These are phyloP conservation scores for Penicillium sp. DNA, from an alignment of 2,329 filamentous ascomycete species.

Conservation along the genomic window DNA sequence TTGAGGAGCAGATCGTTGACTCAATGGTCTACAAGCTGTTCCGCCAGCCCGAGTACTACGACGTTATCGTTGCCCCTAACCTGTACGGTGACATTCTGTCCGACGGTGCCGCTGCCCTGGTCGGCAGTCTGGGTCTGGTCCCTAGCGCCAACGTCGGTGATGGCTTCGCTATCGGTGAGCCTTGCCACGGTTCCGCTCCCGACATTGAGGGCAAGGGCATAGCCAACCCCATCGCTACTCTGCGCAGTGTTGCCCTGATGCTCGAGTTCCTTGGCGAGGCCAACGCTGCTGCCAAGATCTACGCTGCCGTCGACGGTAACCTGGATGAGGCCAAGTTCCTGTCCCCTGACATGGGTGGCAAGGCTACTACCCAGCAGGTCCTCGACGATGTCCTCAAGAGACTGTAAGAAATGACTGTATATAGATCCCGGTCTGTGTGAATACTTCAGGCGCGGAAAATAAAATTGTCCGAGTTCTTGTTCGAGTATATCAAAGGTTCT, in stretches of 20 bases:
- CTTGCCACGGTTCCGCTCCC: constrained; percentile 92
- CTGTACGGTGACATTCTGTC: constrained; percentile 96
- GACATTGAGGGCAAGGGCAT: constrained; percentile 92
- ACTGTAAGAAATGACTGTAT: constrained; percentile 54
- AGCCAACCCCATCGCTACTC: constrained; percentile 93
- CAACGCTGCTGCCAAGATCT: constrained; percentile 82
- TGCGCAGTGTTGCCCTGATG: constrained; percentile 90
- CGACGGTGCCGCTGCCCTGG: constrained; percentile 89
- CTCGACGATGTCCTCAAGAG: constrained; percentile 81
- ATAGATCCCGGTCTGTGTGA: constrained; percentile 6
- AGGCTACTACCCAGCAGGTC: constrained; percentile 80
- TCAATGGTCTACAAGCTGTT: constrained; percentile 99
- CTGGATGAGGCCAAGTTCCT: constrained; percentile 78
- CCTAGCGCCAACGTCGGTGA: constrained; percentile 94
- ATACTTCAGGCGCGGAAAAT: not conserved
- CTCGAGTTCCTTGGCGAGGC: constrained; percentile 91
- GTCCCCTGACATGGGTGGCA: constrained; percentile 87
- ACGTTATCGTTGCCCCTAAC: constrained; percentile 96
- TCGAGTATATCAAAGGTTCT: not conserved
- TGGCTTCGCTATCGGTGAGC: constrained; percentile 93
- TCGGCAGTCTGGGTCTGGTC: constrained; percentile 87
- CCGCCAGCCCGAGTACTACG: constrained; percentile 90
- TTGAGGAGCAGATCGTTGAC: constrained; percentile 98
- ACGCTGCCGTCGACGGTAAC: constrained; percentile 86
- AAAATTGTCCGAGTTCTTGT: not conserved